A percentile compares a stretch with the other conserved stretches of the same genome.
Evolutionary conservation across 768 basidiomycete species (phyloP).

Genomic region (Rhodotorula sphaerocarpa): DNA sequence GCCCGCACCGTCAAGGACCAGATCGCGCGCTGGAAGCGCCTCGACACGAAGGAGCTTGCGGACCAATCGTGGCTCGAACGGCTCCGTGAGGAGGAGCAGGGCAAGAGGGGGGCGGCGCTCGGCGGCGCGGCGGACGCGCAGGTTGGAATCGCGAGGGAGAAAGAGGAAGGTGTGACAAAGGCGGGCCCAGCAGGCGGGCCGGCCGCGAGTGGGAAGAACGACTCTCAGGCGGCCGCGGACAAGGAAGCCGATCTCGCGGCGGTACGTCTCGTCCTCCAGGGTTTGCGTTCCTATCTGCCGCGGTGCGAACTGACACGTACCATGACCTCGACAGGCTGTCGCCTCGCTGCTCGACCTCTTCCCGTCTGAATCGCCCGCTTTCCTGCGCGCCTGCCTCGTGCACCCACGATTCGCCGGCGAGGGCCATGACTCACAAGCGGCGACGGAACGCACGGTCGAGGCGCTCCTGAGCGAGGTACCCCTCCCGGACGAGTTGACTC

Average conservation of each 20-base stretch:
- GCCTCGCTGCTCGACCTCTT: conserved; percentile 69
- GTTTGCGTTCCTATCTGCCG: too few species aligned
- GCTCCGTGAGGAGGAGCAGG: background rate
- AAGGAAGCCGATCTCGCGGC: conserved; percentile 6
- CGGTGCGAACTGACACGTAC: too few species aligned
- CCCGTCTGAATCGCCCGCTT: conserved; percentile 54
- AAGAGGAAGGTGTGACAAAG: background rate
- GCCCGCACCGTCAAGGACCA: conserved; percentile 19
- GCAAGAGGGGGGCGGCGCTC: background rate
- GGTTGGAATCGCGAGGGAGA: background rate
- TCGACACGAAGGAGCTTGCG: background rate
- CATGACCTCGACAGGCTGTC: conserved; percentile 41
- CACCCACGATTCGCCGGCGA: conserved; percentile 1
- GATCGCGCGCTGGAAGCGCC: background rate
- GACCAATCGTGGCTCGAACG: conserved; percentile 1
- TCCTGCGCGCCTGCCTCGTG: conserved; percentile 46
- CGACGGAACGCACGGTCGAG: conserved; percentile 58
- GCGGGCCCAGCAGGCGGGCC: background rate
- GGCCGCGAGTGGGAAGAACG: background rate
- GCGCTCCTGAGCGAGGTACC: conserved; percentile 65
- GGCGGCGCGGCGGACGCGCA: conserved; percentile 1
- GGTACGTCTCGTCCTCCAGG: conserved; percentile 1
- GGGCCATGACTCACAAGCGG: conserved; percentile 34
- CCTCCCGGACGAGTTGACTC: conserved; percentile 46
- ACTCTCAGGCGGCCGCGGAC: background rate